A percentile compares a stretch with the other conserved stretches of the same genome.
phyloP scores from a whole-genome alignment of 1,139 yeast species.

The Candida mesenterica region DNA sequence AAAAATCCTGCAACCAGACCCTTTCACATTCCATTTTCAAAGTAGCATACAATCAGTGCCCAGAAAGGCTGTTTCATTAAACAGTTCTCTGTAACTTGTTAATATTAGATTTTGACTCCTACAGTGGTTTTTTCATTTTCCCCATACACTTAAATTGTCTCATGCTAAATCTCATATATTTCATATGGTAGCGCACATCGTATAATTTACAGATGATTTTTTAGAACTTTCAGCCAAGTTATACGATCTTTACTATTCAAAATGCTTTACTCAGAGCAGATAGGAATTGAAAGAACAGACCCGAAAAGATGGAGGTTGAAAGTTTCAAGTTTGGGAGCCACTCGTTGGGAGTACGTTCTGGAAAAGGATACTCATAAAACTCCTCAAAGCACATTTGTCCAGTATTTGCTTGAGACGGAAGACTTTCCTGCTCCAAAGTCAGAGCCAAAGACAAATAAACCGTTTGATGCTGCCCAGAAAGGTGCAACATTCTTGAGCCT shows the following conservation, averaged over 20 bases:
- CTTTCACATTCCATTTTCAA: too few species aligned
- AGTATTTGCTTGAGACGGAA: conserved; percentile 51
- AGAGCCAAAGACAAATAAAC: conserved; percentile 14
- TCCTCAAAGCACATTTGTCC: conserved; percentile 57
- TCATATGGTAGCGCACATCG: not conserved
- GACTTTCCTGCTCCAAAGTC: conserved; percentile 48
- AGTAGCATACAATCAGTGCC: too few species aligned
- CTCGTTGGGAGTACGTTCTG: conserved; percentile 72
- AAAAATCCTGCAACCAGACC: too few species aligned
- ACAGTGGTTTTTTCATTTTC: too few species aligned
- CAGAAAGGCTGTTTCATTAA: too few species aligned
- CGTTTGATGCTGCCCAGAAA: conserved; percentile 65
- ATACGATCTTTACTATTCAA: too few species aligned
- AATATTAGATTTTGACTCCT: too few species aligned
- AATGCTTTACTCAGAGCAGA: conserved; percentile 58
- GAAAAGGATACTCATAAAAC: conserved; percentile 35
- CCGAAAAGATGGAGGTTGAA: conserved; percentile 70
- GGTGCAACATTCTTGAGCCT: conserved; percentile 70
- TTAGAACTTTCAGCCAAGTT: too few species aligned
- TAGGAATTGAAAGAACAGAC: conserved; percentile 70
- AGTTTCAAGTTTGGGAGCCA: conserved; percentile 71
- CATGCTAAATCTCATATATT: too few species aligned
- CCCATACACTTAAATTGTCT: too few species aligned
- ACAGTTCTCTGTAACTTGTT: too few species aligned
- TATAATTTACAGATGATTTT: too few species aligned